Conservation (phyloP, 352 stramenopile genomes). For the Pythium grandisporangium region DNA sequence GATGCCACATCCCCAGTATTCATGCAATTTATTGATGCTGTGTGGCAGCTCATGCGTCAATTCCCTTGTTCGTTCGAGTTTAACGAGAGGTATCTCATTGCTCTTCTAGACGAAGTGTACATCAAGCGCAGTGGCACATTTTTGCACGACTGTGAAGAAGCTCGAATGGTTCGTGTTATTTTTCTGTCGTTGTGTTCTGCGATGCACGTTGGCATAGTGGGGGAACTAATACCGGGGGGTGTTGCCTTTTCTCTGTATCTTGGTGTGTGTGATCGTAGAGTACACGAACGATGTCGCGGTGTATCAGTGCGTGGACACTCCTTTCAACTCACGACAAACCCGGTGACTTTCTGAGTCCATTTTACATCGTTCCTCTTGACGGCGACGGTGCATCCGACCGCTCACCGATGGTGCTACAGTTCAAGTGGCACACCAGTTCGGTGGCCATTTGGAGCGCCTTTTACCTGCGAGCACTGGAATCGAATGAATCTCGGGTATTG, state of each 20-base stretch:
- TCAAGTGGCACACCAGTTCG: conserved; percentile 82
- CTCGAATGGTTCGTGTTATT: conserved; percentile 45
- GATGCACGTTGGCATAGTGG: background rate
- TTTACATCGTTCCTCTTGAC: conserved; percentile 49
- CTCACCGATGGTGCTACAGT: conserved; percentile 66
- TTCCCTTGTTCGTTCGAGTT: conserved; percentile 98
- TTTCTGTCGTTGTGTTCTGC: background rate
- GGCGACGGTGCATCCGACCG: conserved; percentile 27
- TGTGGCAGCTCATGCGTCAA: conserved; percentile 96
- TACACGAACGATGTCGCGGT: conserved; percentile 45
- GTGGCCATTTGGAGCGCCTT: conserved; percentile 76
- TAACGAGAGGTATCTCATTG: conserved; percentile 89
- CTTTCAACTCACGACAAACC: conserved; percentile 27
- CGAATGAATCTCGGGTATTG: conserved; percentile 70
- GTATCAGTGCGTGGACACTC: conserved; percentile 60
- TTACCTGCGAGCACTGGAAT: conserved; percentile 79
- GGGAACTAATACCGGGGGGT: no score
- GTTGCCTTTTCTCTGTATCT: no score
- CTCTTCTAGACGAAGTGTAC: conserved; percentile 95
- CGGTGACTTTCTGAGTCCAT: conserved; percentile 65
- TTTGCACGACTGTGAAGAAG: conserved; percentile 93
- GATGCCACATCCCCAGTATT: conserved; percentile 98
- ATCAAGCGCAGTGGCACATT: conserved; percentile 96
- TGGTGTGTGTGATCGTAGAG: conserved; percentile 19
- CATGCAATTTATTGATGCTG: conserved; percentile 97